Base-by-base conservation (phyloP, 164 flowering plant genomes). In the Vitis riparia region DNA sequence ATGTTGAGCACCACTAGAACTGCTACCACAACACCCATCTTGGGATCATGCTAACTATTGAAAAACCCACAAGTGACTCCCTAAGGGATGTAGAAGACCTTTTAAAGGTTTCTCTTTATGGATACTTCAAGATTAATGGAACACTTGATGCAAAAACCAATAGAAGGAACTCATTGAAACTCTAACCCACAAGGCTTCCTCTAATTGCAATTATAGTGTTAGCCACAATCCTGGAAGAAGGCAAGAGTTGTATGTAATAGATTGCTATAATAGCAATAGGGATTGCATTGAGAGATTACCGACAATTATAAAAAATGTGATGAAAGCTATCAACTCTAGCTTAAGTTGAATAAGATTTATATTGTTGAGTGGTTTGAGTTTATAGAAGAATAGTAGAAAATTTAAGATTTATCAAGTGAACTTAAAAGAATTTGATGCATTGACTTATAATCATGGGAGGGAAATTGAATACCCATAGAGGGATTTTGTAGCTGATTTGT, bases 41-140 rank as follows among this genome's bases (percentile, higher is more conserved):
- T 37, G 83, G 83, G 69, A 75, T 86, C 63, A 79, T 72, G 47
- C 83, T 80, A 19, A 51, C 57, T 47, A 74, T 74, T 2, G 92
- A 89, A 73, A 94, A 91, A 73, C 93, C 97, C 12, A 81, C 87
- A 84, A 89, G 89, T 65, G 95, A 92, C 73, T 86, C 97, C 15
- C 72, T 92, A 14, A 81, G 78, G 63, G 97, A 86, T 59, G 85
- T 92, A 2, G 89, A 87, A 51, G 97, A 92, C 76, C 86, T 92
- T 58, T 67, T 92, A 47, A 82, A 78, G 62, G 86, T 92, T 75
- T 90, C 97, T 11, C 59, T 89, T 8, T 95, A 90, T 56, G 82
- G 73, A 62, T 91, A 90, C 19, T 62, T 85, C 75, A 88, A 88
- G 77, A 59, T 71, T 15, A 85, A 77, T 74, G 91, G 87, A 62